Evolutionary conservation across 129 eudicot species (phyloP).

Genomic region (Arctium lappa): DNA sequence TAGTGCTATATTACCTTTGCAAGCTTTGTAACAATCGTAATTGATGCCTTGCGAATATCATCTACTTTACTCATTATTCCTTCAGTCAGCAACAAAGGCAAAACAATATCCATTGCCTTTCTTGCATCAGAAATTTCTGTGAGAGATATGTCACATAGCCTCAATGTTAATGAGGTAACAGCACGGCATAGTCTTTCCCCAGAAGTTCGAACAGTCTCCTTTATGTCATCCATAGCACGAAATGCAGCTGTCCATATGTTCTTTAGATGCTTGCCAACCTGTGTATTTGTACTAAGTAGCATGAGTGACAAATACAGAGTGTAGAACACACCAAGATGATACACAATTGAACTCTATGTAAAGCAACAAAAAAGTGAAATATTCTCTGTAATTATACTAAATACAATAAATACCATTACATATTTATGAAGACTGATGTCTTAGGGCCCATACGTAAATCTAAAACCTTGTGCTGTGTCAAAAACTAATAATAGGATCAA

Average conservation of each 20-base stretch:
- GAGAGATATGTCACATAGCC: conserved; percentile 87
- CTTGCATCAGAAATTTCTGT: conserved; percentile 75
- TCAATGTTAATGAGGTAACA: conserved; percentile 65
- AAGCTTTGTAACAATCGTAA: conserved; percentile 80
- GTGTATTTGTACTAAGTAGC: neutral
- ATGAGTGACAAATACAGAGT: neutral
- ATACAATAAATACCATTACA: neutral
- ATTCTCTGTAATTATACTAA: neutral
- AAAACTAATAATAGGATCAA: neutral
- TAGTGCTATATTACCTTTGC: conserved; percentile 59
- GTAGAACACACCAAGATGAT: neutral
- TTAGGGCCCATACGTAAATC: conserved; percentile 1
- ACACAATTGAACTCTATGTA: neutral
- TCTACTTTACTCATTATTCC: conserved; percentile 99
- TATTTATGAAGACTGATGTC: neutral
- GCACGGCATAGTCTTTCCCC: conserved; percentile 93
- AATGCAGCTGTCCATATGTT: conserved; percentile 85
- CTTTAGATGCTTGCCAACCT: conserved; percentile 83
- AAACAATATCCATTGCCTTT: conserved; percentile 71
- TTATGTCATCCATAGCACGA: conserved; percentile 98
- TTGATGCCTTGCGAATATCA: conserved; percentile 86
- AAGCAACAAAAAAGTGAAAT: neutral
- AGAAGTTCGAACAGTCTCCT: conserved; percentile 87
- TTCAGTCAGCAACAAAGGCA: conserved; percentile 85
- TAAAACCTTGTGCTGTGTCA: conserved; percentile 3